Percentiles rank a stretch among this genome's conserved stretches.
These are phyloP conservation scores for Dactylellina parvicollis DNA, from an alignment of 2,329 filamentous ascomycete species.

Conservation along the genomic window DNA sequence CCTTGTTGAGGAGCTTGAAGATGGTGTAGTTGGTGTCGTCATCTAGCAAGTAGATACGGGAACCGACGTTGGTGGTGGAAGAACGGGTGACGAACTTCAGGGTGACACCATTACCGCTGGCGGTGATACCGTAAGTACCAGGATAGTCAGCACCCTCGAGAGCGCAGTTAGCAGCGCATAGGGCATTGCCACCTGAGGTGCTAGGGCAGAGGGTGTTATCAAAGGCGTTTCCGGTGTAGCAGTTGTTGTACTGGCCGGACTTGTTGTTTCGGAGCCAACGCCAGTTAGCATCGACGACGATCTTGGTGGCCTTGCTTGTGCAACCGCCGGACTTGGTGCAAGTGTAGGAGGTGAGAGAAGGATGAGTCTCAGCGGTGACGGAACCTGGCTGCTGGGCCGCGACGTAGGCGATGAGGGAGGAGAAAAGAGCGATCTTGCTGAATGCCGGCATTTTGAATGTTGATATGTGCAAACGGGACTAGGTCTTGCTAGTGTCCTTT, in stretches of 20 bases:
- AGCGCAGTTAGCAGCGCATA: conserved; percentile 69
- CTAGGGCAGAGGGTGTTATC: conserved; percentile 65
- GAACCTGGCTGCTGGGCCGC: conserved; percentile 67
- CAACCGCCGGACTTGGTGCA: conserved; percentile 67
- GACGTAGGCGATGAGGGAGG: conserved; percentile 63
- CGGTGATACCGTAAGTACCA: conserved; percentile 66
- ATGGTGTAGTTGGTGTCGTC: conserved; percentile 71
- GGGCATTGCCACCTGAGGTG: no score
- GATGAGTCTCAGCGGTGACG: conserved; percentile 66
- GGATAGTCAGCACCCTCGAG: conserved; percentile 69
- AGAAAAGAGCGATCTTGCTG: conserved; percentile 62
- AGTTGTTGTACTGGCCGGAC: conserved; percentile 65
- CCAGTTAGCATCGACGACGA: conserved; percentile 71
- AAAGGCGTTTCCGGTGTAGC: conserved; percentile 68
- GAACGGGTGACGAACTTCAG: conserved; percentile 65
- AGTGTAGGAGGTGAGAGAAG: conserved; percentile 66
- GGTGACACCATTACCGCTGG: conserved; percentile 65
- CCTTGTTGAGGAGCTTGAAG: conserved; percentile 73
- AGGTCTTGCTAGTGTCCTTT: conserved; percentile 51
- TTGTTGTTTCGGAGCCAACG: conserved; percentile 67
- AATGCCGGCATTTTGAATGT: conserved; percentile 55
- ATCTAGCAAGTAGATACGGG: conserved; percentile 73
- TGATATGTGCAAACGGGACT: conserved; percentile 39
- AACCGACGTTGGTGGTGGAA: conserved; percentile 62
- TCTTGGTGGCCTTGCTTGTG: conserved; percentile 65